These are phyloP conservation scores for Allantophomopsis lycopodina DNA, from an alignment of 2,329 filamentous ascomycete genomes.

Conservation along the genomic window DNA sequence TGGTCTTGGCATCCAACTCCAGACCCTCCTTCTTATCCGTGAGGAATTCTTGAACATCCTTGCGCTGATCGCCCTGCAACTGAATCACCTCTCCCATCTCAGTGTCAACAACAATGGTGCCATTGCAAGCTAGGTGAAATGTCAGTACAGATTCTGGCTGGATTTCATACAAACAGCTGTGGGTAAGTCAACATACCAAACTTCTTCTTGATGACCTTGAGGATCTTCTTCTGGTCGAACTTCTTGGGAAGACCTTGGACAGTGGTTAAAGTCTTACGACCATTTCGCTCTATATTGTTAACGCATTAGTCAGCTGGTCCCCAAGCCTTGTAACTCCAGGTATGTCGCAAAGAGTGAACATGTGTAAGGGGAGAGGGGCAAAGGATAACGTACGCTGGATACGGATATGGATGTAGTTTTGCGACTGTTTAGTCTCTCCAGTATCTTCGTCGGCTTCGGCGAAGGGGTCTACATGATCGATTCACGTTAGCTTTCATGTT, in stretches of 20 bases:
- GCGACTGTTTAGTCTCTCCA: slow-evolving; percentile 86
- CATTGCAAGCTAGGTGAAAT: slow-evolving; percentile 74
- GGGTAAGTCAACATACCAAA: slow-evolving; percentile 49
- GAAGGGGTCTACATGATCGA: slow-evolving; percentile 72
- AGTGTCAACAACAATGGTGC: slow-evolving; percentile 89
- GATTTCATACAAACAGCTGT: background rate
- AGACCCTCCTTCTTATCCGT: slow-evolving; percentile 91
- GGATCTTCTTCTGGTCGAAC: slow-evolving; percentile 98
- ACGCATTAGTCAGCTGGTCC: background rate
- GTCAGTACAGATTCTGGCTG: background rate
- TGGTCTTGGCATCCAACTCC: slow-evolving; percentile 88
- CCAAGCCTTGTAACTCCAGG: no score
- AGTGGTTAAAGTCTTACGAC: slow-evolving; percentile 99
- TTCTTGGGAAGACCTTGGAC: slow-evolving; percentile 98
- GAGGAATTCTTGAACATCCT: slow-evolving; percentile 96
- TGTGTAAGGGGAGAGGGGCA: background rate
- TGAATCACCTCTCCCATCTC: slow-evolving; percentile 99
- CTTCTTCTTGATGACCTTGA: slow-evolving; percentile 99
- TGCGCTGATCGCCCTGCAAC: slow-evolving; percentile 98
- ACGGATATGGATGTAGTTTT: slow-evolving; percentile 99
- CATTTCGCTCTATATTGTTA: slow-evolving; percentile 77
- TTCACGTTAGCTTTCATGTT: background rate
- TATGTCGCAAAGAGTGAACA: no score
- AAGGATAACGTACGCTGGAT: slow-evolving; percentile 72
- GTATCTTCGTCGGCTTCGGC: slow-evolving; percentile 99